phyloP scores from a whole-genome alignment of 441 rosid species.

The Melianthus villosus region DNA sequence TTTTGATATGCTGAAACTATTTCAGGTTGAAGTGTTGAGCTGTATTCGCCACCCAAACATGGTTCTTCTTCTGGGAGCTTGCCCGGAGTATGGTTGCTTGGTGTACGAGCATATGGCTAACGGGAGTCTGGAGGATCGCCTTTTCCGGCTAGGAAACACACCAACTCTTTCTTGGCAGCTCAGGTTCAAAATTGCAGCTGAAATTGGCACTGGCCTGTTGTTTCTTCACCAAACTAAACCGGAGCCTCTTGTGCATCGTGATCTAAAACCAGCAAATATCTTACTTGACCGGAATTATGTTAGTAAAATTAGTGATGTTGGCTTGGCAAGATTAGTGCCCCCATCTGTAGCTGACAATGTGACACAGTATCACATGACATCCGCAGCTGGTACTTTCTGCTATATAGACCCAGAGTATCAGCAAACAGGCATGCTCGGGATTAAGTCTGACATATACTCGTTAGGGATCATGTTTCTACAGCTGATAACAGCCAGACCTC shows the following conservation, averaged over 20 bases:
- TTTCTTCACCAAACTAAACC: constrained; percentile 5
- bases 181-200: constrained; percentile 2
- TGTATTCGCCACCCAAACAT: constrained; percentile 3
- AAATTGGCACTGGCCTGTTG: constrained; percentile 1
- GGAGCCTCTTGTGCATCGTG: constrained; percentile 4
- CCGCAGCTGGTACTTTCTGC: constrained; percentile 2
- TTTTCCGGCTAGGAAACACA: background rate
- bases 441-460: constrained; percentile 4
- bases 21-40: constrained; percentile 2
- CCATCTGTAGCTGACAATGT: constrained; percentile 3
- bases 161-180: constrained; percentile 1
- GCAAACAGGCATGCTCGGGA: constrained; percentile 2
- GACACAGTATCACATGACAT: constrained; percentile 3
- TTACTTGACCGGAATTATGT: background rate
- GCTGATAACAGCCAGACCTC: background rate
- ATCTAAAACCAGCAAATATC: background rate
- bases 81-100: too few species aligned
- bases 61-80: constrained; percentile 1
- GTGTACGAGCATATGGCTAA: too few species aligned
- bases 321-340: constrained; percentile 3
- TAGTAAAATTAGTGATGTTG: constrained; percentile 4
- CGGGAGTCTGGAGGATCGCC: constrained; percentile 2
- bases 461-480: constrained; percentile 3
- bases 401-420: constrained; percentile 1
- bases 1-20: background rate